Conservation (phyloP, 2,329 filamentous ascomycete genomes). For the Saccharata proteae region DNA sequence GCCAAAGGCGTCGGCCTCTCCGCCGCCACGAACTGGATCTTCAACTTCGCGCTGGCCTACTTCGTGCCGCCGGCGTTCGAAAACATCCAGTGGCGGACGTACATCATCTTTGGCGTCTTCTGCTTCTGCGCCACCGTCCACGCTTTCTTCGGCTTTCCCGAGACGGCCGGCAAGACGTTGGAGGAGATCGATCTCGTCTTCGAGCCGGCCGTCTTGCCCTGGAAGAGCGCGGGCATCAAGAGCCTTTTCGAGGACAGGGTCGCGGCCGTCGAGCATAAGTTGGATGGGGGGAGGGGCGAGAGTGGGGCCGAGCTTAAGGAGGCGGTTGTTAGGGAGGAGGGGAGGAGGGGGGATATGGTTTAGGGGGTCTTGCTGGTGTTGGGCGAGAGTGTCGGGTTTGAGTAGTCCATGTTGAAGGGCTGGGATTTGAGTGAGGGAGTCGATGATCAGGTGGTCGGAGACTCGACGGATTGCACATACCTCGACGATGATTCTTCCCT, state of each 20-base stretch:
- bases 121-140: conserved; percentile 25
- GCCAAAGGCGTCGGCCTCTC: conserved; percentile 29
- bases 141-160: conserved; percentile 26
- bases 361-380: too few relatives aligned
- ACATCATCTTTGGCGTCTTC: conserved; percentile 29
- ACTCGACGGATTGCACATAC: too few relatives aligned
- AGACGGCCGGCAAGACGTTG: conserved; percentile 29
- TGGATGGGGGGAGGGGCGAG: too few relatives aligned
- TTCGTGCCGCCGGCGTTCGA: conserved; percentile 29
- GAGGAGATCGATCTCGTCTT: conserved; percentile 31
- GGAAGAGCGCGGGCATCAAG: conserved; percentile 14
- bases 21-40: conserved; percentile 27
- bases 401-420: too few relatives aligned
- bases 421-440: too few relatives aligned
- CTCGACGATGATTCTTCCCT: too few relatives aligned
- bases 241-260: conserved; percentile 5
- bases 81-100: conserved; percentile 31
- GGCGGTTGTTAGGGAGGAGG: too few relatives aligned
- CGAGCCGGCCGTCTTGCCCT: conserved; percentile 23
- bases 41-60: conserved; percentile 29
- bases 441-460: too few relatives aligned
- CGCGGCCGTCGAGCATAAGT: conserved; percentile 6
- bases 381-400: too few relatives aligned
- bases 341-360: too few relatives aligned
- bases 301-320: too few relatives aligned